Evolutionary conservation across 306 rosid genomes (phyloP).

Genomic region (Trichosanthes truncata): DNA sequence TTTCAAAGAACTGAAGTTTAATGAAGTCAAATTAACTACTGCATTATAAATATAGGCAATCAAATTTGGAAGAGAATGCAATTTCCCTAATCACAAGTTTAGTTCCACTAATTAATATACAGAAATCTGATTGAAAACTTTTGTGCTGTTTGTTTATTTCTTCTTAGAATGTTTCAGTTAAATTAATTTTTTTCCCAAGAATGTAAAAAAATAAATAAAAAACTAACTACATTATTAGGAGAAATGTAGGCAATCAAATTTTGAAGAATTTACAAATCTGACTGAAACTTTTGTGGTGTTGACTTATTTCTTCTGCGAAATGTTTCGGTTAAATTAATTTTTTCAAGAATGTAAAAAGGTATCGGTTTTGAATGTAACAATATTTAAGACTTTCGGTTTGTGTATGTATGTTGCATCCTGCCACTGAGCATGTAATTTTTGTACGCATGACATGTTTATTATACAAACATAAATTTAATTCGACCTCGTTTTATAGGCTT

Average conservation of each 20-base stretch:
- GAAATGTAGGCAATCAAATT: not conserved
- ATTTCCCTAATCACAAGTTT: not conserved
- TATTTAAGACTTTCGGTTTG: not conserved
- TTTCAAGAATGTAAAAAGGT: not conserved
- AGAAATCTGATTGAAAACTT: too few relatives aligned
- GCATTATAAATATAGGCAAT: not conserved
- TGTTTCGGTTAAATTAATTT: not conserved
- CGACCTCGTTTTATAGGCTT: constrained; percentile 42
- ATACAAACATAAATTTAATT: not conserved
- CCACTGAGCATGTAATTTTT: not conserved
- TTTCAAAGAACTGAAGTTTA: not conserved
- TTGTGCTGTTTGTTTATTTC: too few relatives aligned
- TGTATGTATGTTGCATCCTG: not conserved
- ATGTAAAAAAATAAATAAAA: too few relatives aligned
- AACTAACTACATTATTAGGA: not conserved
- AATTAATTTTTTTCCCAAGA: too few relatives aligned
- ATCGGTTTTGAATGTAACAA: not conserved
- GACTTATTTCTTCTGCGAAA: not conserved
- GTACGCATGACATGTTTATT: not conserved
- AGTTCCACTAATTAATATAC: too few relatives aligned
- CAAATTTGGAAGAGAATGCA: not conserved
- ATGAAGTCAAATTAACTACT: not conserved
- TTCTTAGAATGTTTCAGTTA: too few relatives aligned
- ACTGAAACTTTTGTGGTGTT: not conserved
- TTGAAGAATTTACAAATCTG: not conserved